Base-by-base conservation (phyloP, 805 yeast genomes). In the Wickerhamiella australiensis region DNA sequence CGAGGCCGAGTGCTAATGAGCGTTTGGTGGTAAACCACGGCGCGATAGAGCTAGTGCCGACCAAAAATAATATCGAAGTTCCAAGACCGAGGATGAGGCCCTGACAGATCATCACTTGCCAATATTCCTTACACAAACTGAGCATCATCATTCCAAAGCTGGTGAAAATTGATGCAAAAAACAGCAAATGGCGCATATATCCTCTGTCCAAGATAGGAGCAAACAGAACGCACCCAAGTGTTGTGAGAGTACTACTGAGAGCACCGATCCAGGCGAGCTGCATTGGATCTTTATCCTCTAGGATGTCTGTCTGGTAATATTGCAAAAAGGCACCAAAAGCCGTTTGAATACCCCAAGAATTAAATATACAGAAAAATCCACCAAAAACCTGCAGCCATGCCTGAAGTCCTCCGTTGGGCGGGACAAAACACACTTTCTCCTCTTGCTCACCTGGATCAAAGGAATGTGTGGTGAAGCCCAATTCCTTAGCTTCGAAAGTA, bases 311-410 rank as follows among this genome's bases (percentile, higher is more conserved):
- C n/a, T 50, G 47, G 55, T 78, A 79, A 58, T 72, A 75, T 33
- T 71, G 65, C 49, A 78, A 73, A 57, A 75, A 79, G 3, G 77
- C 76, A 23, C 82, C 84, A 61, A 66, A 79, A 2, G 76, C 67
- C 37, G 78, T 75, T 50, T 75, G 74, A 64, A 77, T 68, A 15
- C 85, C 85, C 72, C 75, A 78, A 0, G 80, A 73, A 51, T 74
- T 60, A 56, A 72, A 57, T 69, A 68, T 59, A 59, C 68, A 57
- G 15, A 73, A 63, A 64, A 74, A 70, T 0, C 69, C 68, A 17
- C 74, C 76, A 2, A 69, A 36, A 1, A 76, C 71, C 12, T 74
- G 75, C n/a, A 73, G 57, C 79, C 80, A 77, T 0, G 77, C 79
- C 40, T 55, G 62, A 13, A 53, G 51, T 2, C 78, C 74, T 7